Evolutionary conservation across 148 eudicot species (phyloP).

Genomic region (Fagopyrum esculentum): DNA sequence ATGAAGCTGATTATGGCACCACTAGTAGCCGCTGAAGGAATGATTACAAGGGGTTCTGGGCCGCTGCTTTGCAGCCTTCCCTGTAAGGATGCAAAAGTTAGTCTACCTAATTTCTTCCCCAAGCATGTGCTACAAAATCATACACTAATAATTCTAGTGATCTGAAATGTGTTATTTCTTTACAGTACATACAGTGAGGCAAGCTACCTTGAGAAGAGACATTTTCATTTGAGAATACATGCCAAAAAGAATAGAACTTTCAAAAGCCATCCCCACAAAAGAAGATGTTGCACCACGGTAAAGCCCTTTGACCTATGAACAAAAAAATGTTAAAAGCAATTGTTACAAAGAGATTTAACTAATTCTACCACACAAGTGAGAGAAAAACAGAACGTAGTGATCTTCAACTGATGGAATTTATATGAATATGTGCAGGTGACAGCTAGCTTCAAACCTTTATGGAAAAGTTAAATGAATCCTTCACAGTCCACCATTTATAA

Average conservation of each 20-base stretch:
- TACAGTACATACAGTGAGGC: not conserved
- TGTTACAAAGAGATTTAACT: not conserved
- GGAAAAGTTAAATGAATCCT: not conserved
- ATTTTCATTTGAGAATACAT: slow-evolving; percentile 81
- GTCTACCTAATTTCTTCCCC: not conserved
- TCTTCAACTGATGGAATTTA: not conserved
- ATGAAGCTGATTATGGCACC: slow-evolving; percentile 79
- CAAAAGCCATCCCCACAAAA: slow-evolving; percentile 80
- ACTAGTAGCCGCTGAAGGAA: slow-evolving; percentile 75
- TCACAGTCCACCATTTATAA: not conserved
- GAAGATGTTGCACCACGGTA: slow-evolving; percentile 94
- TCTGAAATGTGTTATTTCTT: not conserved
- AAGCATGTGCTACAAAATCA: not conserved
- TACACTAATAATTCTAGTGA: not conserved
- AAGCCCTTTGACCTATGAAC: slow-evolving; percentile 77
- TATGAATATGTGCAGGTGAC: not conserved
- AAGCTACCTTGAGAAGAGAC: slow-evolving; percentile 57
- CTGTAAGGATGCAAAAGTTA: slow-evolving; percentile 22
- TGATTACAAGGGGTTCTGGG: slow-evolving; percentile 53
- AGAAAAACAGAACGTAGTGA: not conserved
- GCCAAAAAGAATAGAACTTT: slow-evolving; percentile 89
- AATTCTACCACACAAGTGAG: not conserved
- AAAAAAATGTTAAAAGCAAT: not conserved
- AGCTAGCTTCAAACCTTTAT: not conserved
- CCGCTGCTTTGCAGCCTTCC: slow-evolving; percentile 46